These are phyloP conservation scores for Amauroascus niger DNA, from an alignment of 2,329 filamentous ascomycete species.

Conservation along the genomic window DNA sequence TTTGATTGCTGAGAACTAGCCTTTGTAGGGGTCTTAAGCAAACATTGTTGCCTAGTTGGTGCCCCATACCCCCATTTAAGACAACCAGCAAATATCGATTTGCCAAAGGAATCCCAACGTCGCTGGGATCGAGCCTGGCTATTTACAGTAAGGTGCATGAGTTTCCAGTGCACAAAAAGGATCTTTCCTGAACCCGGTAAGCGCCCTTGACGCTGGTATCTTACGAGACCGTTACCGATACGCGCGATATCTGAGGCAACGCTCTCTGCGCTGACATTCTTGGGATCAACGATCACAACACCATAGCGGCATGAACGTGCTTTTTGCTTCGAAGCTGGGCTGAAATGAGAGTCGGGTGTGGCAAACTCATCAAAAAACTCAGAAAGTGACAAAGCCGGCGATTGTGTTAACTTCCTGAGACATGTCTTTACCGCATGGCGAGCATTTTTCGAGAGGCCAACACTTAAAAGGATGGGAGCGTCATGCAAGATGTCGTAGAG, in stretches of 20 bases:
- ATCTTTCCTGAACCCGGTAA: conserved; percentile 22
- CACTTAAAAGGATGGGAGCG: neutral
- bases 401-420: neutral
- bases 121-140: conserved; percentile 1
- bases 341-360: neutral
- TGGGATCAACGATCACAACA: conserved; percentile 24
- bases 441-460: neutral
- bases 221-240: conserved; percentile 20
- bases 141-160: conserved; percentile 2
- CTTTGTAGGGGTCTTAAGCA: neutral
- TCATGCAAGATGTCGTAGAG: neutral
- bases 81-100: conserved; percentile 28
- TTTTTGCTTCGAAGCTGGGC: neutral
- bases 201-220: conserved; percentile 18
- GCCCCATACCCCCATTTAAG: conserved; percentile 23
- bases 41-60: neutral
- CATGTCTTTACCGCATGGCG: neutral
- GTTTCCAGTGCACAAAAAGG: conserved; percentile 26
- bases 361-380: neutral
- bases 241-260: conserved; percentile 16
- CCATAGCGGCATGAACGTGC: conserved; percentile 16
- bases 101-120: conserved; percentile 25
- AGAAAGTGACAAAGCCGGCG: neutral
- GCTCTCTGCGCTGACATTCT: neutral
- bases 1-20: neutral